Base-by-base conservation (phyloP, 257 asterid species). In the Penstemon davidsonii region DNA sequence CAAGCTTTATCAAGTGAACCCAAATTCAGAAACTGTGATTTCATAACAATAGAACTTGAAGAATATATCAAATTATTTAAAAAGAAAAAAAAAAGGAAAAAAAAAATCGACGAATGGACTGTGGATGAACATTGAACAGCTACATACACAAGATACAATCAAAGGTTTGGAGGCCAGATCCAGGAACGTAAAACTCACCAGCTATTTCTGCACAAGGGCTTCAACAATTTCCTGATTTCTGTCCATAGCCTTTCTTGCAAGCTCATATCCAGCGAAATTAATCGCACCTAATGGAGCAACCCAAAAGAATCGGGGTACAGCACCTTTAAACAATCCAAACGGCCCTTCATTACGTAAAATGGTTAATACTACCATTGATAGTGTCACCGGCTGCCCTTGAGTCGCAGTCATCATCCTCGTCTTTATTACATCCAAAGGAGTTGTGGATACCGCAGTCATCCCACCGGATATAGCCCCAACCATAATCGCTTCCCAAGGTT, bases 391-490 rank as follows among this genome's bases (percentile, higher is more conserved):
- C 67, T 77, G 88, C 0, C 98, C 97, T 8, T 54, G 83, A 6
- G 87, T 70, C 50, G 88, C 91, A 0, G 84, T 85, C 96, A 88
- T 90, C 90, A 81, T 88, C 73, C 95, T 82, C 3, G 97, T 90
- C 86, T 90, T 90, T 69, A 90, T 86, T 43, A 90, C 97, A 60
- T 90, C 97, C 18, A 90, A 82, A 3, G 97, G 97, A 7, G 97
- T 90, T 12, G 97, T 90, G 62, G 77, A 66, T 58, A 90, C 90
- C 3, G 97, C 96, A 4, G 96, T 77, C 15, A 90, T 76, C 18
- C 97, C 97, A 13, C 97, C 97, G 0, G 96, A 88, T 55, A 90
- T 53, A 50, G 97, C 98, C 72, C 98, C 98, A 4, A 92, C 97
- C 0, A 90, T 81, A 55, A 92, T 76, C 41, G 96, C 84, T 68